Conservation (phyloP, 129 eudicot genomes). For the Flaveria robusta region DNA sequence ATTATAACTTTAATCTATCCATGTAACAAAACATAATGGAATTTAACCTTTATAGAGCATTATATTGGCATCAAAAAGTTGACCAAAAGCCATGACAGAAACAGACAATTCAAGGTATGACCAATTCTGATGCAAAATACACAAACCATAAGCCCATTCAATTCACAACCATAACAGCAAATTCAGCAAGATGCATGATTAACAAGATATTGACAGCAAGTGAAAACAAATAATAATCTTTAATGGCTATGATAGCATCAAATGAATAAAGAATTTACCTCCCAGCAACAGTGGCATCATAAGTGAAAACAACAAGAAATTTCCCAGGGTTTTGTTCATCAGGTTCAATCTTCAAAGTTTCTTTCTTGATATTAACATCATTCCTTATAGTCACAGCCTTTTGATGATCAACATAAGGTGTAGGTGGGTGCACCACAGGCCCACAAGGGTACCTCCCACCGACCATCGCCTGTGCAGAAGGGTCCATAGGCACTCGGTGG, state of each 20-base stretch:
- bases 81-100: neutral
- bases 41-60: neutral
- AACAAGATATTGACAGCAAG: neutral
- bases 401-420: slow-evolving; percentile 90
- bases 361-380: slow-evolving; percentile 89
- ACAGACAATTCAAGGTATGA: neutral
- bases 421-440: slow-evolving; percentile 58
- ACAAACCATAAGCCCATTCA: slow-evolving; percentile 16
- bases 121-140: slow-evolving; percentile 14
- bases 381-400: slow-evolving; percentile 88
- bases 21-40: neutral
- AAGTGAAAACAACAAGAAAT: slow-evolving; percentile 70
- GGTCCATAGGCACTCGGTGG: slow-evolving; percentile 56
- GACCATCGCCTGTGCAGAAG: slow-evolving; percentile 58
- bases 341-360: slow-evolving; percentile 63
- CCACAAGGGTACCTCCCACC: slow-evolving; percentile 77
- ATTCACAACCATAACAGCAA: slow-evolving; percentile 12
- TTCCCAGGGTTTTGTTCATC: slow-evolving; percentile 80
- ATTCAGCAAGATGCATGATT: slow-evolving; percentile 15
- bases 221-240: neutral
- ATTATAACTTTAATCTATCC: too few species aligned
- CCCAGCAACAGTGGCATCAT: slow-evolving; percentile 92
- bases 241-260: neutral
- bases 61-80: neutral
- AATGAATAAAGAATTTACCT: slow-evolving; percentile 47